Percentiles rank a stretch among this genome's conserved stretches.
phyloP scores from a whole-genome alignment of 495 filamentous ascomycete species.

The Aspergillus leporis region DNA sequence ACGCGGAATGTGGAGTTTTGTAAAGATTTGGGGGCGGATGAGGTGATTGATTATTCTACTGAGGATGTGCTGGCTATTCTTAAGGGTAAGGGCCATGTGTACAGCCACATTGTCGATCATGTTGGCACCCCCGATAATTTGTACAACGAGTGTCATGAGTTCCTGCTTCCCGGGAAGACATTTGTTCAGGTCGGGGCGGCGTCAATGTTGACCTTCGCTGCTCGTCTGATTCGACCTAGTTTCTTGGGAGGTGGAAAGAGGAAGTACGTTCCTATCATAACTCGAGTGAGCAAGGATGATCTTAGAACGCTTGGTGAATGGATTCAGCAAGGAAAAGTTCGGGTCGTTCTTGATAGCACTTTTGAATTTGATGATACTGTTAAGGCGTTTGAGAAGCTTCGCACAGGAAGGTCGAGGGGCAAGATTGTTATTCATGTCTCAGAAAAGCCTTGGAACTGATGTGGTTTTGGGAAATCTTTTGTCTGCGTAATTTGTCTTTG shows the following conservation, averaged over 20 bases:
- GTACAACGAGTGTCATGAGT: conserved; percentile 57
- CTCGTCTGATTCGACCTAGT: conserved; percentile 45
- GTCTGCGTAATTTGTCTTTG: not conserved
- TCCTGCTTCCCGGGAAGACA: conserved; percentile 49
- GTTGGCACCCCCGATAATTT: conserved; percentile 51
- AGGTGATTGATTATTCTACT: conserved; percentile 68
- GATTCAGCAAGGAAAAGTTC: conserved; percentile 62
- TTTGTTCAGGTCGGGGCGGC: conserved; percentile 60
- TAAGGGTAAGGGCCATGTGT: conserved; percentile 50
- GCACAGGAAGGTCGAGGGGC: conserved; percentile 60
- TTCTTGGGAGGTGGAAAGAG: conserved; percentile 67
- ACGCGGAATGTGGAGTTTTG: conserved; percentile 58
- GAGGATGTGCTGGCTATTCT: conserved; percentile 51
- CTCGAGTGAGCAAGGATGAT: conserved; percentile 44
- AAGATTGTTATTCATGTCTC: conserved; percentile 68
- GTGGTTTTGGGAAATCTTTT: not conserved
- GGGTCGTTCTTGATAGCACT: conserved; percentile 58
- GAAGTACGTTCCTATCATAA: conserved; percentile 46
- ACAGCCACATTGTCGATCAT: conserved; percentile 62
- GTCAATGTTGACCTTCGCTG: conserved; percentile 26
- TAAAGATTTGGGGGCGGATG: conserved; percentile 62
- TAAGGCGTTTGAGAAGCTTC: conserved; percentile 65
- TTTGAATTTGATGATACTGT: conserved; percentile 62
- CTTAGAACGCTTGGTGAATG: conserved; percentile 56
- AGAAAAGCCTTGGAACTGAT: conserved; percentile 10